phyloP scores from a whole-genome alignment of 2,329 filamentous ascomycete genomes.

The Ceratocystiopsis sp. region DNA sequence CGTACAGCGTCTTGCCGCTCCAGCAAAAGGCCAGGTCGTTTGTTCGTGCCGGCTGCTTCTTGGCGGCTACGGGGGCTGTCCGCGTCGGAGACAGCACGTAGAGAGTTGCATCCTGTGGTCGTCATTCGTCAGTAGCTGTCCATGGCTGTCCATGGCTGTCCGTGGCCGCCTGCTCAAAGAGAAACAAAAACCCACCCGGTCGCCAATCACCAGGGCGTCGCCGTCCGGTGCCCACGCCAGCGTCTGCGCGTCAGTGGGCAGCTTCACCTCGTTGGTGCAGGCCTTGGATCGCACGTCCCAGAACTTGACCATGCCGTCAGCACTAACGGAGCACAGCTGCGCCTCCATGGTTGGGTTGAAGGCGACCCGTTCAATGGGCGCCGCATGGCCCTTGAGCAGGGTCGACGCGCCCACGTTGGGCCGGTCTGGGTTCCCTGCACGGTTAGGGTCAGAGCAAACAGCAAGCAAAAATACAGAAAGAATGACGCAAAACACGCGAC shows the following conservation, averaged over 20 bases:
- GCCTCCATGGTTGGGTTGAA: conserved; percentile 66
- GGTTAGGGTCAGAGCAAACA: not conserved
- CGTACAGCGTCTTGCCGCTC: conserved; percentile 51
- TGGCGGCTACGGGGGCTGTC: conserved; percentile 35
- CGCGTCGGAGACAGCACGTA: conserved; percentile 45
- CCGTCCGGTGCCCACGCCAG: conserved; percentile 62
- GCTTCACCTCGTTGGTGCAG: conserved; percentile 51
- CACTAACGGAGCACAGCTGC: conserved; percentile 58
- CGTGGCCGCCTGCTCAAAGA: not conserved
- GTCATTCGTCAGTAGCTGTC: not conserved
- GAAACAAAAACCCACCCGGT: conserved; percentile 13
- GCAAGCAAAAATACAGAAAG: not conserved
- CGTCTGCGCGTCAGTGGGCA: conserved; percentile 49
- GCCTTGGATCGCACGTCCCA: conserved; percentile 66
- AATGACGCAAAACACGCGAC: conserved; percentile 6
- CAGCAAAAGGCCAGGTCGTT: conserved; percentile 63
- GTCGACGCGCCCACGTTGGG: conserved; percentile 58
- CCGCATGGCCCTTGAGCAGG: conserved; percentile 51
- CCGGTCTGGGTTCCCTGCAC: conserved; percentile 56
- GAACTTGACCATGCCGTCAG: conserved; percentile 57
- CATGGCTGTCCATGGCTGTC: too few species aligned
- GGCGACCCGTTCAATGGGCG: conserved; percentile 55
- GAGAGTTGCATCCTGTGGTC: conserved; percentile 16
- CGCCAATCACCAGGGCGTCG: conserved; percentile 51
- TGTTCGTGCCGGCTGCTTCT: conserved; percentile 46